Evolutionary conservation across 148 eudicot species (phyloP), one percentile per base, ranked within the genome.

Genomic region (Cornus controversa): DNA sequence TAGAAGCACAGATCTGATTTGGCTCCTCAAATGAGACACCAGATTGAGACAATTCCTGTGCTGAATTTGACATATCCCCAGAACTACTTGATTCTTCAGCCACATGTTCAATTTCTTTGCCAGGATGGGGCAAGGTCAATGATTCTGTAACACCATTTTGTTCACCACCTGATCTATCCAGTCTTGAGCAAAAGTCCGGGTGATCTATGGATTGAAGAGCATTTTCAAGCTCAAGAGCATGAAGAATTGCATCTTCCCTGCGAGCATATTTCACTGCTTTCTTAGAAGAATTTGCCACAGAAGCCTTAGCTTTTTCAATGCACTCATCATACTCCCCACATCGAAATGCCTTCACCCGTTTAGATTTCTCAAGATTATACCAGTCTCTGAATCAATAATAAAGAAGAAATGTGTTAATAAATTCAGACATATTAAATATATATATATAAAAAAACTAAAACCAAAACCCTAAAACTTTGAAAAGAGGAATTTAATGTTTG

Each of bases 201-300:
- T 40, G 54, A 34, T 83, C 79, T 82, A 86, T 84, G 58, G 81
- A 79, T 47, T 78, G 66, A 47, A 60, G 77, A 77, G 88, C 77
- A 75, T 82, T 85, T 85, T 95, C 98, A 68, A 95, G 85, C 82
- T 92, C 93, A 72, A 93, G 96, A 54, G 98, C 98, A 77, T 83
- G 86, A 78, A 95, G 63, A 79, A 95, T 95, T n/a, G 98, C 98
- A 70, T 90, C 88, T 77, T 92, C 97, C 27, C 94, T 82, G 54
- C 92, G 84, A 66, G 94, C 92, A 82, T 93, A 89, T 77, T 88
- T 95, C 73, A 84, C 83, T 50, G 76, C 80, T 78, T 84, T 91
- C 77, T 82, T 91, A n/a, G 84, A 81, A 57, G 82, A 77, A 40
- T 70, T 82, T 60, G 90, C 80, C 3, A 86, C 88, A 31, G 89